phyloP scores from a whole-genome alignment of 106 monocot genomes.

The Phalaenopsis aphrodite region DNA sequence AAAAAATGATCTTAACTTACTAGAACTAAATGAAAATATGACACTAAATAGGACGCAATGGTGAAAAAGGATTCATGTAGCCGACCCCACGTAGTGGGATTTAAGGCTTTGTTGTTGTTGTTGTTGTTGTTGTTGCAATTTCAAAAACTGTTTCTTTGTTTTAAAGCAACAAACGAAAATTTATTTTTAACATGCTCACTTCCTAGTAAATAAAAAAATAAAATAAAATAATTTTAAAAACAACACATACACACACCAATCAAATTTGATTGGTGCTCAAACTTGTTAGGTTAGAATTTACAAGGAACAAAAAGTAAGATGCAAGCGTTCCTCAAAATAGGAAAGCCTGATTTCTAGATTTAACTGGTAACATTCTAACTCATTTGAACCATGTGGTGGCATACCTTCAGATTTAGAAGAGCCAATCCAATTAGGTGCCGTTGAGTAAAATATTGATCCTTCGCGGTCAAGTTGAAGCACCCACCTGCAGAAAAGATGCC shows the following conservation, averaged over 20 bases:
- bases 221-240: too few relatives aligned
- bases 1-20: too few relatives aligned
- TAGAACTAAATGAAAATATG: too few relatives aligned
- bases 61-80: too few relatives aligned
- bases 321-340: background rate
- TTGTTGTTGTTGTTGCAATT: too few relatives aligned
- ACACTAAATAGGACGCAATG: too few relatives aligned
- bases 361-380: background rate
- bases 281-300: background rate
- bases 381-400: background rate
- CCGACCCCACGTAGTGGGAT: too few relatives aligned
- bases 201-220: too few relatives aligned
- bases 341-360: background rate
- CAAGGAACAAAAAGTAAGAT: background rate
- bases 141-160: too few relatives aligned
- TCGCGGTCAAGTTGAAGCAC: constrained; percentile 86
- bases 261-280: background rate
- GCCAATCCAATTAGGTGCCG: constrained; percentile 70
- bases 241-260: background rate
- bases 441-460: constrained; percentile 78
- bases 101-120: too few relatives aligned
- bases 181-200: too few relatives aligned
- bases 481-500: constrained; percentile 56
- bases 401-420: constrained; percentile 18
- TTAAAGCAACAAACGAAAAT: too few relatives aligned